phyloP scores from a whole-genome alignment of 75 land plant genomes.

The Picea glauca region DNA sequence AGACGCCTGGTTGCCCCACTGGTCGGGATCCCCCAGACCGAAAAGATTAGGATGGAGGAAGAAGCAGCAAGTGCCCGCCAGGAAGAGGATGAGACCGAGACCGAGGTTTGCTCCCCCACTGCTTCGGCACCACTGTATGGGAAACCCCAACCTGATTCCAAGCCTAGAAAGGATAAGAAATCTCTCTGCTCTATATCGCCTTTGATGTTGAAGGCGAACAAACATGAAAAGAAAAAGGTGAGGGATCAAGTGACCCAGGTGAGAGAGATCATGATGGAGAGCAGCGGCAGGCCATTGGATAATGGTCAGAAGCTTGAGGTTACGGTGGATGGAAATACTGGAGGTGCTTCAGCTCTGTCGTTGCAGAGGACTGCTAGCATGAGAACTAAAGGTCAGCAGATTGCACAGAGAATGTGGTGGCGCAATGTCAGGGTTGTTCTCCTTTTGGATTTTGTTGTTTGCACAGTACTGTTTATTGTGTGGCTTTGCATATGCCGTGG shows the following conservation, averaged over 20 bases:
- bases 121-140: too few species aligned
- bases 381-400: constrained; percentile 27
- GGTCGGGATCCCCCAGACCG: constrained; percentile 35
- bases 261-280: constrained; percentile 18
- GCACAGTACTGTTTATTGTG: constrained; percentile 58
- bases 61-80: too few species aligned
- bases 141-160: too few species aligned
- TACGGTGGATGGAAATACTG: neutral
- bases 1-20: constrained; percentile 37
- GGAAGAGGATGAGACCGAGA: too few species aligned
- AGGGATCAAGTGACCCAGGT: constrained; percentile 14
- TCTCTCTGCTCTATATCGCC: too few species aligned
- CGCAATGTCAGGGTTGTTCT: constrained; percentile 66
- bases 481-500: constrained; percentile 78
- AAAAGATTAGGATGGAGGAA: neutral
- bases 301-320: constrained; percentile 12
- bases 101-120: too few species aligned
- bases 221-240: constrained; percentile 4
- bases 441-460: constrained; percentile 55
- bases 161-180: too few species aligned
- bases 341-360: neutral
- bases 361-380: constrained; percentile 8
- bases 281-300: constrained; percentile 9
- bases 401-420: constrained; percentile 62
- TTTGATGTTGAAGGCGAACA: neutral